These are phyloP conservation scores for Apiotrichum sp. DNA, from an alignment of 1,284 basidiomycete genomes.

Conservation along the genomic window DNA sequence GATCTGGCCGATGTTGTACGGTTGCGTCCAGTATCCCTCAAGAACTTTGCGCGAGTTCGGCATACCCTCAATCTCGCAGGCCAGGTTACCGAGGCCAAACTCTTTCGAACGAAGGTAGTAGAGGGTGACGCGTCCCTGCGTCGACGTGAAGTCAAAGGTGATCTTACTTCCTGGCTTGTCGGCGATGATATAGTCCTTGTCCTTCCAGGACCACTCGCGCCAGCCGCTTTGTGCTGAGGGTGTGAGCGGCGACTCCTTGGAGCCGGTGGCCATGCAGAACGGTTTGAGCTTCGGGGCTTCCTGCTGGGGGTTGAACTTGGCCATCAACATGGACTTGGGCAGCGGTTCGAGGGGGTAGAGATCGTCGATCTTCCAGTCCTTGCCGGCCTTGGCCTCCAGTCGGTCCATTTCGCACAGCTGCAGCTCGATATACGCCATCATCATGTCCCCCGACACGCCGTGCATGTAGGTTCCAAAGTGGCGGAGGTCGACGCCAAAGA, in stretches of 20 bases:
- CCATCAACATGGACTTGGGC: constrained; percentile 2
- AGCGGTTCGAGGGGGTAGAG: constrained; percentile 26
- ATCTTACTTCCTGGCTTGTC: constrained; percentile 34
- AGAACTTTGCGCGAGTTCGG: constrained; percentile 11
- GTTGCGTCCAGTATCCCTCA: constrained; percentile 32
- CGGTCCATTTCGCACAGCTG: constrained; percentile 40
- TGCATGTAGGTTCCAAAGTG: constrained; percentile 24
- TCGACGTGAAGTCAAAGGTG: constrained; percentile 28
- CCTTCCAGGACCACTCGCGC: constrained; percentile 36
- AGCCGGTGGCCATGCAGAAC: constrained; percentile 33
- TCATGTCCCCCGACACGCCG: constrained; percentile 28
- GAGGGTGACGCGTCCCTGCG: constrained; percentile 26
- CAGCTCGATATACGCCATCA: constrained; percentile 33
- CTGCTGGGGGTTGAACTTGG: constrained; percentile 4
- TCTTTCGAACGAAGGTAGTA: constrained; percentile 32
- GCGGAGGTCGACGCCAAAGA: constrained; percentile 28
- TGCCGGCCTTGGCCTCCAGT: constrained; percentile 14
- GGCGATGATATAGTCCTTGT: constrained; percentile 32
- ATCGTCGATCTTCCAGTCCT: constrained; percentile 12
- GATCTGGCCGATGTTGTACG: constrained; percentile 15
- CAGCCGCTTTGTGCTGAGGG: constrained; percentile 32
- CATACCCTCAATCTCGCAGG: constrained; percentile 40
- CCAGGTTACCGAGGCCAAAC: constrained; percentile 31
- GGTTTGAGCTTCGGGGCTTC: constrained; percentile 30
- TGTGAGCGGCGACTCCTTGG: constrained; percentile 22